Base-by-base conservation (phyloP, 139 green algal genomes). In the Chlamydomonas schloesseri region DNA sequence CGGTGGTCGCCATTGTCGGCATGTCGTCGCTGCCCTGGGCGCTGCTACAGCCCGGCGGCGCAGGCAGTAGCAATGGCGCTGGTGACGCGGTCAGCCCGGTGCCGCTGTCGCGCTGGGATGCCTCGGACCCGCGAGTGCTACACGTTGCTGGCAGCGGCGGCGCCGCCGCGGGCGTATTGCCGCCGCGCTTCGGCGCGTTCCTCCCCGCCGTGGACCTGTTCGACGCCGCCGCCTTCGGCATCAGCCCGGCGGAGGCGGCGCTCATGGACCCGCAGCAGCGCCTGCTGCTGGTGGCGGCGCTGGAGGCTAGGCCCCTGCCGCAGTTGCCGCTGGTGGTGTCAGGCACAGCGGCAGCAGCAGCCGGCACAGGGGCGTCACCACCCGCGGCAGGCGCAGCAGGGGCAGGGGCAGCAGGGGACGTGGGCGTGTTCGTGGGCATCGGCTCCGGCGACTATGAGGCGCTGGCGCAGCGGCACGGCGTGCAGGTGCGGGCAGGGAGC, bases 211-310 rank as follows among this genome's bases (percentile, higher is more conserved):
- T 95, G 29, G 95, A 95, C 21, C 17, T 87, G 2, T 95, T 95
- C 84, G 92, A 95, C 83, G 46, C 81, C 2, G 11, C 50, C 33
- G 34, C 91, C 24, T 96, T 96, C 90, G 92, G 92, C 17, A 83
- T 98, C 64, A 83, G 86, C 0, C 74, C 77, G 1, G 82, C 89
- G 3, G 95, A 98, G 76, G 90, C 94, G 0, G 83, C 89, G 34
- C 84, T 92, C 11, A 96, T 98, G 92, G 95, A 98, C 81, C 91
- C 95, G 4, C 95, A 98, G 87, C 95, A 98, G 90, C 91, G 95
- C 3, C 73, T 97, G 55, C 87, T 98, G 64, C 90, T 97, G 72
- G 82, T 94, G 29, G 85, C 87, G 28, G 87, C 76, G 23, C 70
- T 93, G 34, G 91, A 87, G 71, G 81, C 81, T 8, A 50, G 42